These are phyloP conservation scores for Camellia granthamiana DNA, from an alignment of 148 eudicot species.

Conservation along the genomic window DNA sequence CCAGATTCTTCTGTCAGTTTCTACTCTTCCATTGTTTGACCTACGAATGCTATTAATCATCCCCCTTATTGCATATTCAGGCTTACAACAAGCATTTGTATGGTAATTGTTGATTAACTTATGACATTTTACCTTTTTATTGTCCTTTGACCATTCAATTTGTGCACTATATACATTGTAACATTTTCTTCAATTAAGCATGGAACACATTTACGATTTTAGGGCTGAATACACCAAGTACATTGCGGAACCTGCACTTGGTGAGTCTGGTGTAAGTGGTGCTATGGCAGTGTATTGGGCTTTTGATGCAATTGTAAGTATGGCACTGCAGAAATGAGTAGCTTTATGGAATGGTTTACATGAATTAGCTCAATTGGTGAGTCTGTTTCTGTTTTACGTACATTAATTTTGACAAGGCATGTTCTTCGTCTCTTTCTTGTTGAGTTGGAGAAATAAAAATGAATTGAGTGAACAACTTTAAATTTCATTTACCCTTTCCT, in stretches of 20 bases:
- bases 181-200: neutral
- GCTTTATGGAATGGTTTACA: neutral
- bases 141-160: neutral
- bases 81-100: constrained; percentile 97
- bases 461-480: neutral
- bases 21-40: constrained; percentile 57
- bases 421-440: neutral
- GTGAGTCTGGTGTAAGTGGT: constrained; percentile 91
- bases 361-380: neutral
- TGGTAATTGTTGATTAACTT: constrained; percentile 46
- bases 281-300: constrained; percentile 92
- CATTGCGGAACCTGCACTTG: constrained; percentile 78
- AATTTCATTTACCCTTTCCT: neutral
- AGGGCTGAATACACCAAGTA: constrained; percentile 90
- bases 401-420: neutral
- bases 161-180: neutral
- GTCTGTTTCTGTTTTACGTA: neutral
- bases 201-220: constrained; percentile 13
- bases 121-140: neutral
- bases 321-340: constrained; percentile 2
- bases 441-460: neutral
- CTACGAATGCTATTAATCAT: constrained; percentile 69
- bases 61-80: constrained; percentile 94
- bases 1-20: constrained; percentile 41
- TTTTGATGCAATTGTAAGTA: constrained; percentile 91